Base-by-base conservation (phyloP, 139 green algal species). In the Chlorella sorokiniana region DNA sequence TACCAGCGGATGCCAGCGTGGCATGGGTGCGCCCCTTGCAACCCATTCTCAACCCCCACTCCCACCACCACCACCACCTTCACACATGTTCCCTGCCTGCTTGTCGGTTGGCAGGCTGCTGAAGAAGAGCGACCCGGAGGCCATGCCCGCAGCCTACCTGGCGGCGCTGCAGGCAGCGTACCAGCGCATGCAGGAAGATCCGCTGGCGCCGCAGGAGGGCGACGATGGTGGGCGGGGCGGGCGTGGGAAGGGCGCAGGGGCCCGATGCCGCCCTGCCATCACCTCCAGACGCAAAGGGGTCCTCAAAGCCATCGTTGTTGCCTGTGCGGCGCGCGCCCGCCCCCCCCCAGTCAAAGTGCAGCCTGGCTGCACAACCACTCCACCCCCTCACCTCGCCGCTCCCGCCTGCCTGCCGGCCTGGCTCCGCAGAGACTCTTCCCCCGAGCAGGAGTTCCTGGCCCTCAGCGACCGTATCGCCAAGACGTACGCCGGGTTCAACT, bases 131-230 rank as follows among this genome's bases (percentile, higher is more conserved):
- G 81, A 85, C 51, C 23, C 67, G 7, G 79, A 48, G 16, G 45
- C 44, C 1, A 35, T 91, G 74, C 86, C 86, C 27, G n/a, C 25
- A n/a, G 54, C 81, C 25, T 88, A 88, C 40, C 51, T 88, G 33
- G 81, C 51, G 18, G 81, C 83, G 25, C 85, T 90, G 65, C 69
- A 83, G 45, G 37, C 71, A 10, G 75, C 64, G 22, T 67, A 87
- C 64, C 33, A 62, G 44, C 44, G 81, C n/a, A 68, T 85, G 5
- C 37, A 29, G 27, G 25, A 8, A 41, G 52, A 16, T 70, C 69
- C 41, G 48, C 38, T 1, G 42, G 70, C 45, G 62, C 42, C 23
- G 29, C 52, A 73, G 38, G 33, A 51, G 16, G 27, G 29, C 18
- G 72, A 82, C 9, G 40, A 51, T 33, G 38, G 45, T 29, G 25